These are phyloP conservation scores for Fusarium solani-melongenae DNA, from an alignment of 2,329 filamentous ascomycete species.

Conservation along the genomic window DNA sequence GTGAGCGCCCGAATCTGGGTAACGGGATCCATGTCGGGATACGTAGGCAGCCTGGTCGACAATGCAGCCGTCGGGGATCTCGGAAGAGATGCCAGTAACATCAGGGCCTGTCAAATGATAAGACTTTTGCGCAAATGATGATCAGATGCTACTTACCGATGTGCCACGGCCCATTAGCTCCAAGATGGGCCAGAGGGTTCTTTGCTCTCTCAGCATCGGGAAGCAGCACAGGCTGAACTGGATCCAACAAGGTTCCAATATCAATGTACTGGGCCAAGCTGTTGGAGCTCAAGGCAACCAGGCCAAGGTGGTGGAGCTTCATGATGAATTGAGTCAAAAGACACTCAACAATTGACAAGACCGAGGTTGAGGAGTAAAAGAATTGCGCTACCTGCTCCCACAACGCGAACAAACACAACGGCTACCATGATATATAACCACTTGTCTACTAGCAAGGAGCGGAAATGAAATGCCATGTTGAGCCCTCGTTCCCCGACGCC, in stretches of 20 bases:
- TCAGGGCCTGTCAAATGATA: constrained; percentile 51
- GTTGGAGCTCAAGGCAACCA: not conserved
- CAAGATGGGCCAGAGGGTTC: constrained; percentile 60
- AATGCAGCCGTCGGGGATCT: constrained; percentile 65
- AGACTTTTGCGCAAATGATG: not conserved
- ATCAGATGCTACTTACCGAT: constrained; percentile 50
- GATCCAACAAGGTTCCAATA: constrained; percentile 40
- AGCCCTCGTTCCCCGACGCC: not conserved
- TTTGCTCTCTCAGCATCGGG: constrained; percentile 44
- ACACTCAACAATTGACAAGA: not conserved
- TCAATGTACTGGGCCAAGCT: not conserved
- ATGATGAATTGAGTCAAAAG: not conserved
- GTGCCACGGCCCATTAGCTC: constrained; percentile 65
- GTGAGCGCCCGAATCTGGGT: constrained; percentile 70
- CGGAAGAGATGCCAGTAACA: constrained; percentile 64
- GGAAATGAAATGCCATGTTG: not conserved
- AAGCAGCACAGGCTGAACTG: constrained; percentile 41
- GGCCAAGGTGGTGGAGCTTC: not conserved
- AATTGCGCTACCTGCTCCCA: not conserved
- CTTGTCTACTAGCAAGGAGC: not conserved
- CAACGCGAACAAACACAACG: not conserved
- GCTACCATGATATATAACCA: not conserved
- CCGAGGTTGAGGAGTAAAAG: not conserved
- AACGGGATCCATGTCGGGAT: constrained; percentile 71
- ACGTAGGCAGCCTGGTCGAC: constrained; percentile 71